Evolutionary conservation across 2,329 filamentous ascomycete species (phyloP).

Genomic region (Colletotrichum sp.): DNA sequence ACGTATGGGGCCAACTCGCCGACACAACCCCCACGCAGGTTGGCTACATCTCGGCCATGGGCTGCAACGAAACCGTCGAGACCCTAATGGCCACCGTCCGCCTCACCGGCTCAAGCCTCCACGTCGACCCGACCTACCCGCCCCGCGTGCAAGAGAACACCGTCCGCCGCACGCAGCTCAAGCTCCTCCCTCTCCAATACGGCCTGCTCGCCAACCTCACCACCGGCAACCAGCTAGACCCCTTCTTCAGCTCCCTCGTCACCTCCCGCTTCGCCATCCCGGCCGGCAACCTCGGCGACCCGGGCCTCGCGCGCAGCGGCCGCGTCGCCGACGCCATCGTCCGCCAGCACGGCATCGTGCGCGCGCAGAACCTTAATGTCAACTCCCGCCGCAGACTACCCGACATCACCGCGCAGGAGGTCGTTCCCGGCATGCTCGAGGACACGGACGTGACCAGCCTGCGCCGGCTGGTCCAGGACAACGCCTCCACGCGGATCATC

Average conservation of each 20-base stretch:
- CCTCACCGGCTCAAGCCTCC: slow-evolving; percentile 26
- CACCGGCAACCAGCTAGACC: slow-evolving; percentile 32
- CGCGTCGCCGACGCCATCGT: slow-evolving; percentile 35
- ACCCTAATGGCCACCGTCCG: slow-evolving; percentile 28
- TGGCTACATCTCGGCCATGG: slow-evolving; percentile 33
- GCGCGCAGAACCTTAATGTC: slow-evolving; percentile 36
- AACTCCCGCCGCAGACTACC: slow-evolving; percentile 22
- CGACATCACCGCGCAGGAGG: background rate
- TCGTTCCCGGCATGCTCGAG: slow-evolving; percentile 15
- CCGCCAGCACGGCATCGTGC: slow-evolving; percentile 39
- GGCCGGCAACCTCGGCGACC: slow-evolving; percentile 25
- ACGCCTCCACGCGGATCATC: slow-evolving; percentile 35
- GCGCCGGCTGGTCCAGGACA: slow-evolving; percentile 31
- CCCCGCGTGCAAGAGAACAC: slow-evolving; percentile 31
- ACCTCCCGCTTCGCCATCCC: slow-evolving; percentile 37
- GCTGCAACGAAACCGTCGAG: slow-evolving; percentile 43
- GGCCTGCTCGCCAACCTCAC: slow-evolving; percentile 29
- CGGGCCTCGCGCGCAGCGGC: slow-evolving; percentile 15
- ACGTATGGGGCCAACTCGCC: slow-evolving; percentile 38
- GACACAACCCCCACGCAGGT: slow-evolving; percentile 29
- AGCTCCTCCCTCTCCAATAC: slow-evolving; percentile 32
- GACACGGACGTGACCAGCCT: slow-evolving; percentile 17
- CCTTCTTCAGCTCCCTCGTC: slow-evolving; percentile 39
- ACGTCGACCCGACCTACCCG: slow-evolving; percentile 30
- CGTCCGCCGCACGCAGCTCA: slow-evolving; percentile 22